Percentiles rank a stretch among this genome's conserved stretches.
Conservation (phyloP, 352 stramenopile genomes). For the Phytophthora lateralis region DNA sequence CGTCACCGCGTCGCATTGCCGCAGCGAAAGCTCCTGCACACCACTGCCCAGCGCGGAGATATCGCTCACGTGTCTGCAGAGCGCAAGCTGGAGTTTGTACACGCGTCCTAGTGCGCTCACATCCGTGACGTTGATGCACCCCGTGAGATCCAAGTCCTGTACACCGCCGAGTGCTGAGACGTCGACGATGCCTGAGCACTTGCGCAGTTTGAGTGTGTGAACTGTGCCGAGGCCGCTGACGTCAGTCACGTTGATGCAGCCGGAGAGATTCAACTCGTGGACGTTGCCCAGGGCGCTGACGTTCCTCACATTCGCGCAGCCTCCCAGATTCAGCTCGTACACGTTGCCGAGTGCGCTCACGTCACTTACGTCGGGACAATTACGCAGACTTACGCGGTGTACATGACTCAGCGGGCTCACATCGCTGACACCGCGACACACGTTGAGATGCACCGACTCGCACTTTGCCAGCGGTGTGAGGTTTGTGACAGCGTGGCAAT, state of each 20-base stretch:
- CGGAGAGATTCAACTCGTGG: slow-evolving; percentile 52
- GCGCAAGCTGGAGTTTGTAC: slow-evolving; percentile 55
- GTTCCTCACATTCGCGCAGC: slow-evolving; percentile 49
- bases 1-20: slow-evolving; percentile 51
- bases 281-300: slow-evolving; percentile 49
- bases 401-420: slow-evolving; percentile 50
- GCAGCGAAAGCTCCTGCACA: slow-evolving; percentile 50
- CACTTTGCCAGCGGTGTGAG: slow-evolving; percentile 51
- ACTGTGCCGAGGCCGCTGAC: slow-evolving; percentile 51
- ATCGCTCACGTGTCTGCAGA: slow-evolving; percentile 56
- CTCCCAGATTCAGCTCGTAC: slow-evolving; percentile 63
- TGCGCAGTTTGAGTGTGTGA: slow-evolving; percentile 56
- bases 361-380: slow-evolving; percentile 58
- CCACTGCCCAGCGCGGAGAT: slow-evolving; percentile 47
- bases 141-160: slow-evolving; percentile 59
- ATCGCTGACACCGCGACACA: slow-evolving; percentile 59
- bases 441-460: slow-evolving; percentile 61
- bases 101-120: slow-evolving; percentile 55
- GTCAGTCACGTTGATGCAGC: slow-evolving; percentile 68
- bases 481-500: slow-evolving; percentile 65
- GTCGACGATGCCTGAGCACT: slow-evolving; percentile 49
- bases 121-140: slow-evolving; percentile 57
- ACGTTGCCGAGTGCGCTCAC: slow-evolving; percentile 52
- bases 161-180: slow-evolving; percentile 45
- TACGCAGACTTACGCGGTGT: slow-evolving; percentile 54